A percentile compares a stretch with the other conserved stretches of the same genome.
Evolutionary conservation across 202 grass and related monocot genomes (phyloP).

Genomic region (Elaeis oleifera): DNA sequence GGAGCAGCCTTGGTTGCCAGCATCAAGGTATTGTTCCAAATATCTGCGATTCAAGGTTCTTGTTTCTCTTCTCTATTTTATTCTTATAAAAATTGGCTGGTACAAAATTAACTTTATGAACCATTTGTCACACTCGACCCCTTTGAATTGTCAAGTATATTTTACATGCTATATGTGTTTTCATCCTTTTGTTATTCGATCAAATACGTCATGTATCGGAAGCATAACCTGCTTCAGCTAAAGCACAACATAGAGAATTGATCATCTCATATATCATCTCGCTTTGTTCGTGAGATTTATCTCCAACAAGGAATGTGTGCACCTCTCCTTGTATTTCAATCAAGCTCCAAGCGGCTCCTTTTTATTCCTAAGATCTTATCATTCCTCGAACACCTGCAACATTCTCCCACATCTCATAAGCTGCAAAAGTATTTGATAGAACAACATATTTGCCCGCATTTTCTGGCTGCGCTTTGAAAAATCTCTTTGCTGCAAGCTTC

Average conservation of each 20-base stretch:
- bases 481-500: conserved; percentile 30
- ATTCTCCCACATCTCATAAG: conserved; percentile 45
- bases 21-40: too few relatives aligned
- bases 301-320: conserved; percentile 37
- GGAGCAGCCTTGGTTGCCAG: too few relatives aligned
- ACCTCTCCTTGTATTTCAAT: conserved; percentile 34
- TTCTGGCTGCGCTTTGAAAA: conserved; percentile 39
- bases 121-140: too few relatives aligned
- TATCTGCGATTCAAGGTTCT: too few relatives aligned
- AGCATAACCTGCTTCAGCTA: conserved; percentile 14
- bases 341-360: conserved; percentile 50
- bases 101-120: too few relatives aligned
- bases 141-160: too few relatives aligned
- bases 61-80: too few relatives aligned
- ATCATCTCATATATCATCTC: conserved; percentile 35
- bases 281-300: conserved; percentile 34
- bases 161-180: too few relatives aligned
- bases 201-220: not conserved
- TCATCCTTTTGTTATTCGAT: too few relatives aligned
- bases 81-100: too few relatives aligned
- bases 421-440: conserved; percentile 41
- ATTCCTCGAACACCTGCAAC: conserved; percentile 26
- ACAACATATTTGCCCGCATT: conserved; percentile 44
- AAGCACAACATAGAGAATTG: conserved; percentile 25
- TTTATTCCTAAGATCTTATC: conserved; percentile 35